These are phyloP conservation scores for Quercus tomentella DNA, from an alignment of 331 rosid species.

Conservation along the genomic window DNA sequence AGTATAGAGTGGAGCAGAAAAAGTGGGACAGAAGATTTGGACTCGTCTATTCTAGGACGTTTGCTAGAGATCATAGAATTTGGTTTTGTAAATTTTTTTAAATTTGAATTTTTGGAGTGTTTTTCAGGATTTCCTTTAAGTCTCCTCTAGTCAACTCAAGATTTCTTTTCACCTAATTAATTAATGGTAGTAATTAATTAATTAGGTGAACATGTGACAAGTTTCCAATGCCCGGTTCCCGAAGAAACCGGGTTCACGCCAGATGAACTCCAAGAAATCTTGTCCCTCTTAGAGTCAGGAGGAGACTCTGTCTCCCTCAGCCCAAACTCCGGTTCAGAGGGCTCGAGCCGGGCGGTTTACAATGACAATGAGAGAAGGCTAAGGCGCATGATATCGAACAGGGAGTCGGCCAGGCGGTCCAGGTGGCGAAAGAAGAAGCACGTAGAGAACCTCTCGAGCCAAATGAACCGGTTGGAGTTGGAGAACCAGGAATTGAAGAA, in stretches of 20 bases:
- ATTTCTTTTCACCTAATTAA: no score
- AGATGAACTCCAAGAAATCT: slow-evolving; percentile 45
- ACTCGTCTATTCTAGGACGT: no score
- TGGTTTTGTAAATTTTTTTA: no score
- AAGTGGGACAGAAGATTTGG: no score
- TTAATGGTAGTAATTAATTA: no score
- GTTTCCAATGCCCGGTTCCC: slow-evolving; percentile 22
- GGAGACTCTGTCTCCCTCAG: slow-evolving; percentile 25
- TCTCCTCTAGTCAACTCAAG: no score
- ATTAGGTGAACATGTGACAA: no score
- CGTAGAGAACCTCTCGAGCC: slow-evolving; percentile 46
- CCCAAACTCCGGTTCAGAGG: slow-evolving; percentile 59
- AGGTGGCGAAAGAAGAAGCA: slow-evolving; percentile 72
- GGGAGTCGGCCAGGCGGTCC: slow-evolving; percentile 81
- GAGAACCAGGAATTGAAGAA: slow-evolving; percentile 59
- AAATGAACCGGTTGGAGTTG: slow-evolving; percentile 41
- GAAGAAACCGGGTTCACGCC: slow-evolving; percentile 33
- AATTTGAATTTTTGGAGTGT: no score
- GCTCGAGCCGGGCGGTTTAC: slow-evolving; percentile 47
- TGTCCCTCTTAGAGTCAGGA: slow-evolving; percentile 37
- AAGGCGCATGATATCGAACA: slow-evolving; percentile 70
- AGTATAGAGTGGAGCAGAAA: no score
- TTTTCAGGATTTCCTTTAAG: no score
- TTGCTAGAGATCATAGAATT: no score
- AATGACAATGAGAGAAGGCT: slow-evolving; percentile 43